Base-by-base conservation (phyloP, 2,329 filamentous ascomycete genomes). In the Ceratocystiopsis minuta region DNA sequence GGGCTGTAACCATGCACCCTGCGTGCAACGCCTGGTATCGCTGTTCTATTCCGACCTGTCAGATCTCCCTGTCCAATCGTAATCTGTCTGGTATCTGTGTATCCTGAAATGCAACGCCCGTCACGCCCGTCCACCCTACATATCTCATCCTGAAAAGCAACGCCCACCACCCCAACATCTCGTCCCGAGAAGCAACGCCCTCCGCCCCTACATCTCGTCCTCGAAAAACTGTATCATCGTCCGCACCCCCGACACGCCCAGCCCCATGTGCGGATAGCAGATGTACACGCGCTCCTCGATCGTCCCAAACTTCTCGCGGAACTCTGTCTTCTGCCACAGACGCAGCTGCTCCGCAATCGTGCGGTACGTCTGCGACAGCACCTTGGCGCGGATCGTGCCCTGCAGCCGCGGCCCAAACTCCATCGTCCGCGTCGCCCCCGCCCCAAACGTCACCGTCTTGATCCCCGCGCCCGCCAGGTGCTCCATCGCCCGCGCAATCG, bases 211-310 rank as follows among this genome's bases (percentile, higher is more conserved):
- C 40, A 46, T 46, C 34, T 42, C 43, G n/a, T 83, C 83, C 59
- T 88, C 81, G 58, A 94, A 90, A 64, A 93, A 94, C 56, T 79
- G 81, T 62, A 94, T 68, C 50, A 95, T 75, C n/a, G 86, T 84
- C 56, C 81, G 75, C 47, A 86, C 75, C 36, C 86, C 87, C 47
- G 78, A 74, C 37, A 87, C 75, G 2, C 85, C 85, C 24, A 95
- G 68, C 9, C 87, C 86, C 54, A 86, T 78, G 44, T 80, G 78
- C 35, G 87, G 87, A 60, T 93, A 95, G 55, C 83, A 86, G 50
- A 95, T 85, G 60, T 84, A 95, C 24, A 88, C 76, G 38, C 81
- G 76, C 54, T 94, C 86, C 46, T 87, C 84, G 44, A 75, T 65
- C 5, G 82, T 82, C 41, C 87, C 87, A 57, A 95, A 75, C 68